A percentile compares a stretch with the other conserved stretches of the same genome.
Conservation (phyloP, 1,284 basidiomycete genomes). For the Sphagnurus paluster region DNA sequence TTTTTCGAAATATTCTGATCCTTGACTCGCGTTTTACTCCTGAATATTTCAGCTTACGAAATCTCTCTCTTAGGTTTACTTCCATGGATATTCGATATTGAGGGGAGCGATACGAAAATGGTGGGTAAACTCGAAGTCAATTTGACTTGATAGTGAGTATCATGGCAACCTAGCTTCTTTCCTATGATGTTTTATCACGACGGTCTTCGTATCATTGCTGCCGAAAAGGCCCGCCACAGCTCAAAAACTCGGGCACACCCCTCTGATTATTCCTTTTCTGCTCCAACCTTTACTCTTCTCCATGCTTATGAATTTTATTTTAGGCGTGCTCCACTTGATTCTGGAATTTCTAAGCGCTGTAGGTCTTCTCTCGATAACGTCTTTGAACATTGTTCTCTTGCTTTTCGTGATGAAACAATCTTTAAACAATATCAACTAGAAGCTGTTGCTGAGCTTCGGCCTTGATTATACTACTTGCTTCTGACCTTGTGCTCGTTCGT, state of each 20-base stretch:
- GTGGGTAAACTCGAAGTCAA: no score
- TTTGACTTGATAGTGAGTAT: constrained; percentile 23
- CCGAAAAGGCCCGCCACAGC: constrained; percentile 91
- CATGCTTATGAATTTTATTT: no score
- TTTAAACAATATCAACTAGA: constrained; percentile 74
- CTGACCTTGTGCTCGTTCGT: constrained; percentile 22
- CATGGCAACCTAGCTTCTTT: background rate
- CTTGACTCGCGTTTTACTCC: constrained; percentile 4
- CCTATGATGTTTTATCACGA: constrained; percentile 66
- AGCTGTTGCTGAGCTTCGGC: constrained; percentile 79
- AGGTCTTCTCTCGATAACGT: constrained; percentile 11
- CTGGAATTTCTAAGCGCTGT: no score
- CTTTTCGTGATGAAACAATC: constrained; percentile 27
- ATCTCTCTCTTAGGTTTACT: no score
- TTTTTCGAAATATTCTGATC: constrained; percentile 56
- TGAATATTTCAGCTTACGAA: background rate
- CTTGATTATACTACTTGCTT: constrained; percentile 47
- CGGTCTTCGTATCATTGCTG: constrained; percentile 82
- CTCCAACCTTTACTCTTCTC: background rate
- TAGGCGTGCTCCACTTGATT: no score
- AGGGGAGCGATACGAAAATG: no score
- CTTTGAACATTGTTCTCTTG: no score
- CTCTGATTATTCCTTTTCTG: constrained; percentile 47
- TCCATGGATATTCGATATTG: no score
- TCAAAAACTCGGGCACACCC: constrained; percentile 78